Conservation (phyloP, 768 basidiomycete species). For the Pulveroboletus frians region DNA sequence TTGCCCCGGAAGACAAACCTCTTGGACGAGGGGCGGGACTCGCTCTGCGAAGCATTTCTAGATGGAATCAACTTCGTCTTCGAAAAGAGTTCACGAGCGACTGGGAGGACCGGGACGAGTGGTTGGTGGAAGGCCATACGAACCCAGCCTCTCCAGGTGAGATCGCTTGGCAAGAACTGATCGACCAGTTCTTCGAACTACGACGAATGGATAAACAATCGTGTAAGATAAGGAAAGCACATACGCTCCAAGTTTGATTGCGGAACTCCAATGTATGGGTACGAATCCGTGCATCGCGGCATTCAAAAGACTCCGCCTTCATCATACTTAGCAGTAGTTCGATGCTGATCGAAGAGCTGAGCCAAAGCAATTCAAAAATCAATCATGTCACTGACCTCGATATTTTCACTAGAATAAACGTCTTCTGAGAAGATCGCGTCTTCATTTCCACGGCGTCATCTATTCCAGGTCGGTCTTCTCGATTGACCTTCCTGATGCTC, state of each 20-base stretch:
- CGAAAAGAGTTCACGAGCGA: slow-evolving; percentile 70
- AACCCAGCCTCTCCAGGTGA: slow-evolving; percentile 77
- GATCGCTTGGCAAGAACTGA: slow-evolving; percentile 74
- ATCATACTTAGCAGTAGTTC: slow-evolving; percentile 72
- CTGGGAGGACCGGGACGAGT: slow-evolving; percentile 69
- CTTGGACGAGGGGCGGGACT: slow-evolving; percentile 22
- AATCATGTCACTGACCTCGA: slow-evolving; percentile 45
- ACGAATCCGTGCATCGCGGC: slow-evolving; percentile 70
- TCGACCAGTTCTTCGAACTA: slow-evolving; percentile 78
- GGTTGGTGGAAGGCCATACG: slow-evolving; percentile 82
- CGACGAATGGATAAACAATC: slow-evolving; percentile 2
- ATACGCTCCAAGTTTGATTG: slow-evolving; percentile 78
- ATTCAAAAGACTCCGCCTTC: slow-evolving; percentile 82
- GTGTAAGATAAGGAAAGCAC: slow-evolving; percentile 25
- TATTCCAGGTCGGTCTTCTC: slow-evolving; percentile 21
- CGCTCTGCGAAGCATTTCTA: slow-evolving; percentile 28
- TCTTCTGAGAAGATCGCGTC: slow-evolving; percentile 74
- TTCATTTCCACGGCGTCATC: slow-evolving; percentile 80
- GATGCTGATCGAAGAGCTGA: slow-evolving; percentile 40
- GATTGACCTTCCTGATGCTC: slow-evolving; percentile 13
- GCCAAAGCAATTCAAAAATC: slow-evolving; percentile 10
- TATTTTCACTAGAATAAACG: slow-evolving; percentile 74
- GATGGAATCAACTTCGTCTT: slow-evolving; percentile 68
- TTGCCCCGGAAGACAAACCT: slow-evolving; percentile 19
- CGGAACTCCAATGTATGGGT: slow-evolving; percentile 78